Percentiles rank a stretch among this genome's conserved stretches.
phyloP scores from a whole-genome alignment of 495 filamentous ascomycete genomes.

The Achaetomiella virescens region DNA sequence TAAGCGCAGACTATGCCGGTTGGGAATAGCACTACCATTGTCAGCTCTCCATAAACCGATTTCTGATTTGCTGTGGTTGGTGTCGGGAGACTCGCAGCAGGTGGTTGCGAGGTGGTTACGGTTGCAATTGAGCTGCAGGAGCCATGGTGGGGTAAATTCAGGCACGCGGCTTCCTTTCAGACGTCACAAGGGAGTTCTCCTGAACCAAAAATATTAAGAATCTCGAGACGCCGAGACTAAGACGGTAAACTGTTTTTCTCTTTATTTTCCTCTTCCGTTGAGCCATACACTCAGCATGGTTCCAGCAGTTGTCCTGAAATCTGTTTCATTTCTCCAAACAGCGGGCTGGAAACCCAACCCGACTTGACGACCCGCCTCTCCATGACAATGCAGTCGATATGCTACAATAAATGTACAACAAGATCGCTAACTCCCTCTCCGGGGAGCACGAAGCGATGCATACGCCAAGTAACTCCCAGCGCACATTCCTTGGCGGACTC shows the following conservation, averaged over 20 bases:
- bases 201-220: too few relatives aligned
- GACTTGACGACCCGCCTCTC: too few relatives aligned
- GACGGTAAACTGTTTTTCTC: too few relatives aligned
- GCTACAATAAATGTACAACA: too few relatives aligned
- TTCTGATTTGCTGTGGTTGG: background rate
- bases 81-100: background rate
- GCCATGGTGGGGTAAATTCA: constrained; percentile 4
- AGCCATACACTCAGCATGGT: background rate
- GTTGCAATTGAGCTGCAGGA: background rate
- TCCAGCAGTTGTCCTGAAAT: background rate
- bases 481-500: too few relatives aligned
- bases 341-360: too few relatives aligned
- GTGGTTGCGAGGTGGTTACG: background rate
- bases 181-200: background rate
- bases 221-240: background rate
- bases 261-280: background rate
- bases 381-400: too few relatives aligned
- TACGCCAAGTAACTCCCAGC: too few relatives aligned
- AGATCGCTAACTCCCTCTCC: too few relatives aligned
- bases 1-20: background rate
- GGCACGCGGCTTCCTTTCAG: background rate
- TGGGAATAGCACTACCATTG: constrained; percentile 32
- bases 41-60: constrained; percentile 29
- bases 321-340: background rate
- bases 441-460: too few relatives aligned